Percentiles rank a stretch among this genome's conserved stretches.
These are phyloP conservation scores for Aspergillus fischeri DNA, from an alignment of 2,329 filamentous ascomycete species.

Conservation along the genomic window DNA sequence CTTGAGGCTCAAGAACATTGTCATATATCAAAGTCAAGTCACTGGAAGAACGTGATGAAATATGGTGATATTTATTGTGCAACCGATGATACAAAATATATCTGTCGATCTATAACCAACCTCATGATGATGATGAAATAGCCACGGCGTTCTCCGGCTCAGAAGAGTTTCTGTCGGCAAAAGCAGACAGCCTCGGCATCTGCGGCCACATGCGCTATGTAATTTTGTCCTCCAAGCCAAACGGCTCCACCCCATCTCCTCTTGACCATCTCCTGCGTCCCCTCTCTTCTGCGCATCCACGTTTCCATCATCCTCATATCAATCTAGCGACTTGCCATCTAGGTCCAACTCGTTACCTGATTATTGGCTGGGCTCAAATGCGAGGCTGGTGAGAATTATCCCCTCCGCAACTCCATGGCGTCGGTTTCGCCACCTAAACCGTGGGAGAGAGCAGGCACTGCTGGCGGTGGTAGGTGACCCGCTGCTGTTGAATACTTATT, in stretches of 20 bases:
- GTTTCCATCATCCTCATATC: constrained; percentile 1
- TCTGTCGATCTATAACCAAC: neutral
- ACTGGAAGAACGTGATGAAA: neutral
- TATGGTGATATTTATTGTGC: neutral
- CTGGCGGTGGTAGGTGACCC: constrained; percentile 49
- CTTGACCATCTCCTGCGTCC: constrained; percentile 8
- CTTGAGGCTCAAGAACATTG: neutral
- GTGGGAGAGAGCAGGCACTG: constrained; percentile 77
- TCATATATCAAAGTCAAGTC: neutral
- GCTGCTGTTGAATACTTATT: constrained; percentile 2
- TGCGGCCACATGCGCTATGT: constrained; percentile 16
- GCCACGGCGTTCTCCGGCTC: neutral
- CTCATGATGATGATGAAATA: neutral
- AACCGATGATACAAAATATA: neutral
- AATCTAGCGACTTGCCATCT: neutral
- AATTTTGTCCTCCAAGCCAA: constrained; percentile 4
- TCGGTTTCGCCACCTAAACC: constrained; percentile 86
- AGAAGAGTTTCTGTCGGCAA: constrained; percentile 9
- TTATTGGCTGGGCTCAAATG: constrained; percentile 20
- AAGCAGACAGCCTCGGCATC: constrained; percentile 15
- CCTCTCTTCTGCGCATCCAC: constrained; percentile 3
- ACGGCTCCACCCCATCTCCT: constrained; percentile 16
- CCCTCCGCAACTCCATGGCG: constrained; percentile 45
- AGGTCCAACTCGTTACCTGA: constrained; percentile 1
- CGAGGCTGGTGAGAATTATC: constrained; percentile 21